These are phyloP conservation scores for Zasmidium cellare DNA, from an alignment of 2,329 filamentous ascomycete genomes.

Conservation along the genomic window DNA sequence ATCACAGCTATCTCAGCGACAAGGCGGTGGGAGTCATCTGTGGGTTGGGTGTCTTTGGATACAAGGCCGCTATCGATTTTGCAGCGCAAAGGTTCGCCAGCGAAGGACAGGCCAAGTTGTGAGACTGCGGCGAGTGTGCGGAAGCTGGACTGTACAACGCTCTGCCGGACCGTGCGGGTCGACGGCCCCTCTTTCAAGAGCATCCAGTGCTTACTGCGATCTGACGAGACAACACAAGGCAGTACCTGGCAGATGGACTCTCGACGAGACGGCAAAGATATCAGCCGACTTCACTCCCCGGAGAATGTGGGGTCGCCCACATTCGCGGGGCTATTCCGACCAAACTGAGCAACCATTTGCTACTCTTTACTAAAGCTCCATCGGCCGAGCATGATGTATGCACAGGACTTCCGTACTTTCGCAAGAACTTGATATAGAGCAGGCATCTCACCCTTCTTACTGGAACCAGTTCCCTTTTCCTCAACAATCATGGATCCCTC, in stretches of 20 bases:
- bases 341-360: constrained; percentile 13
- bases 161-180: background rate
- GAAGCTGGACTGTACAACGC: background rate
- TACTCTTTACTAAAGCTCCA: constrained; percentile 15
- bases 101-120: constrained; percentile 10
- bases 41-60: constrained; percentile 57
- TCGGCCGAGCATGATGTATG: background rate
- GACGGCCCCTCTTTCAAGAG: background rate
- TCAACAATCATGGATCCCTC: constrained; percentile 43
- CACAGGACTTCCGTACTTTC: background rate
- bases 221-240: background rate
- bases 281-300: constrained; percentile 15
- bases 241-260: background rate
- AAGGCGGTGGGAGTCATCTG: constrained; percentile 74
- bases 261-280: background rate
- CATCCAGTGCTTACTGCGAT: background rate
- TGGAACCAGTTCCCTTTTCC: background rate
- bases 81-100: constrained; percentile 30
- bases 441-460: background rate
- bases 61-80: constrained; percentile 48
- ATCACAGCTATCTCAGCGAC: constrained; percentile 71
- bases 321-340: constrained; percentile 20
- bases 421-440: background rate
- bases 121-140: background rate
- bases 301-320: constrained; percentile 7